Conservation (phyloP, 1,284 basidiomycete genomes). For the Austroboletus niveus region DNA sequence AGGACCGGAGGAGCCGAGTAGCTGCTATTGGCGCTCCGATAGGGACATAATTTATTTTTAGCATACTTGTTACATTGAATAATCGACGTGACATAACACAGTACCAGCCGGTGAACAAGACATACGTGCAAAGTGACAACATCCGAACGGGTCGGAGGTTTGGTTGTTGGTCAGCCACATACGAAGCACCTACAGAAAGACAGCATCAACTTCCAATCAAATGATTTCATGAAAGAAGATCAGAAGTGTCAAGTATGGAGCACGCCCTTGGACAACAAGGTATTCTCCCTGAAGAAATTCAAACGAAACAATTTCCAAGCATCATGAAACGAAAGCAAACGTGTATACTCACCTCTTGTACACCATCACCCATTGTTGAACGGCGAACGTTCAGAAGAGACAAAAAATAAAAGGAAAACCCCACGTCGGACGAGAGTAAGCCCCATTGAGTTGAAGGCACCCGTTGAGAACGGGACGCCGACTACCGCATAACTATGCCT, state of each 20-base stretch:
- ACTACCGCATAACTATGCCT: conserved; percentile 85
- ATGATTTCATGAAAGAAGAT: conserved; percentile 22
- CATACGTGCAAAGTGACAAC: background rate
- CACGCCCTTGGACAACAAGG: conserved; percentile 53
- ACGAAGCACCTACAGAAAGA: background rate
- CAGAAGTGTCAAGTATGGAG: conserved; percentile 80
- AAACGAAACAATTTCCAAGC: conserved; percentile 43
- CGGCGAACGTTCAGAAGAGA: conserved; percentile 44
- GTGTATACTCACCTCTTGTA: conserved; percentile 34
- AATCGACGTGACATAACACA: background rate
- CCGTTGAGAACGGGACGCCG: conserved; percentile 28
- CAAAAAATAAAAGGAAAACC: conserved; percentile 45
- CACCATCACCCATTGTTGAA: conserved; percentile 28
- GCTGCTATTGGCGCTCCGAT: too few species aligned
- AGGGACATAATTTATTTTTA: too few species aligned
- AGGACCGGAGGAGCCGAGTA: background rate
- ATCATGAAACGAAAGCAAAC: conserved; percentile 44
- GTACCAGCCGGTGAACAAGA: background rate
- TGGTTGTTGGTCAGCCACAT: background rate
- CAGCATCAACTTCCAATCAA: conserved; percentile 8
- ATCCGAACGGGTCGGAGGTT: too few species aligned
- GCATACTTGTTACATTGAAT: background rate
- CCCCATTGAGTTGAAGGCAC: conserved; percentile 79
- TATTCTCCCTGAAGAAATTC: conserved; percentile 91
- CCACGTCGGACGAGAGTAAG: conserved; percentile 75